Conservation (phyloP, 2,329 filamentous ascomycete genomes). For the Chaetomium sp. region DNA sequence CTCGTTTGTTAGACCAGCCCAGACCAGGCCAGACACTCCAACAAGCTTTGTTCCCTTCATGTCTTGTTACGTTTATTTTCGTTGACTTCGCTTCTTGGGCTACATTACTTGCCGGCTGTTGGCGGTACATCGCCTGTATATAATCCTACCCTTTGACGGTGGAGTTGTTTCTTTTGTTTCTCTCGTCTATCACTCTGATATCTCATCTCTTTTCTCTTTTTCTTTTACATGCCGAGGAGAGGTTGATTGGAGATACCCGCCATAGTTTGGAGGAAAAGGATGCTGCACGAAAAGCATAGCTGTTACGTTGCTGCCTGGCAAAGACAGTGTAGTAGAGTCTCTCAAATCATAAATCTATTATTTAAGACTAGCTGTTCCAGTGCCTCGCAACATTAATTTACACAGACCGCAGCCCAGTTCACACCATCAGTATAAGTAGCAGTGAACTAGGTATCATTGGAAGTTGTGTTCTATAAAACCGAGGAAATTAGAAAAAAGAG, state of each 20-base stretch:
- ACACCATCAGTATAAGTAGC: no score
- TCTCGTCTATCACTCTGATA: background rate
- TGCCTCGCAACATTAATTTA: background rate
- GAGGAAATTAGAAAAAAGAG: no score
- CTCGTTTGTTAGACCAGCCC: conserved; percentile 3
- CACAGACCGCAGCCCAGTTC: no score
- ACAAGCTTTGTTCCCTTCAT: background rate
- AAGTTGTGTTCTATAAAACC: no score
- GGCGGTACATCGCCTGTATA: conserved; percentile 11
- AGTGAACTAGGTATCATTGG: no score
- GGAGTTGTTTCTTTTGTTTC: conserved; percentile 10
- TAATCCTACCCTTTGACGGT: conserved; percentile 2
- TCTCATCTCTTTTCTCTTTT: background rate
- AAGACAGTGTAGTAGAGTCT: background rate
- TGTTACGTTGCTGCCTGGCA: background rate
- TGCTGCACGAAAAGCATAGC: background rate
- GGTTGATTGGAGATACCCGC: conserved; percentile 12
- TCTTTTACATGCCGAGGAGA: background rate
- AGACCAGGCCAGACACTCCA: conserved; percentile 14
- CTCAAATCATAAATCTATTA: background rate
- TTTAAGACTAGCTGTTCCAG: background rate
- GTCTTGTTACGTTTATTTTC: conserved; percentile 9
- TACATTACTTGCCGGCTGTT: background rate
- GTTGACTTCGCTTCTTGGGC: conserved; percentile 20
- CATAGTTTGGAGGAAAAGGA: background rate